These are phyloP conservation scores for Lactarius sanguifluus DNA, from an alignment of 768 basidiomycete species.

Conservation along the genomic window DNA sequence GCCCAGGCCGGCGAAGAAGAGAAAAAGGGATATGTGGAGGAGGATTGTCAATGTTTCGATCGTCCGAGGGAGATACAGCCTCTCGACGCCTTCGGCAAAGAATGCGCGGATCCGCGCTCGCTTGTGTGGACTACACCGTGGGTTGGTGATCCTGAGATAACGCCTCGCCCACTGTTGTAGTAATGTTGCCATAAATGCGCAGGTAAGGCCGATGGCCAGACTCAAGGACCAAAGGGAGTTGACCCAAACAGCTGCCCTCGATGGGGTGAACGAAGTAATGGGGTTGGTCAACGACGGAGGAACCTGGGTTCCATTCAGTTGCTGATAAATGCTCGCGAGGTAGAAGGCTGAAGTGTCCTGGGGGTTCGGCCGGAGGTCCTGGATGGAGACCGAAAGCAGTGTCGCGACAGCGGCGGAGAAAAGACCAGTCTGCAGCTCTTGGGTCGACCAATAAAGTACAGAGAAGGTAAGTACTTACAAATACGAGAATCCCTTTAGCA, in stretches of 20 bases:
- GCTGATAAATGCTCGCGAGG: not conserved
- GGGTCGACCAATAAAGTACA: not conserved
- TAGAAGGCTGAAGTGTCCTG: conserved; percentile 13
- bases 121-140: conserved; percentile 1
- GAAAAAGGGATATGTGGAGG: conserved; percentile 22
- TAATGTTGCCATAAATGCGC: conserved; percentile 13
- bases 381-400: not conserved
- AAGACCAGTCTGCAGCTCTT: conserved; percentile 8
- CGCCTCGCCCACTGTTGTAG: conserved; percentile 19
- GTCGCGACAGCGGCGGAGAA: conserved; percentile 15
- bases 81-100: conserved; percentile 11
- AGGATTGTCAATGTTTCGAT: conserved; percentile 15
- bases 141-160: conserved; percentile 4
- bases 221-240: conserved; percentile 22
- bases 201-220: conserved; percentile 15
- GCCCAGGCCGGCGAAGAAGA: conserved; percentile 22
- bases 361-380: conserved; percentile 2
- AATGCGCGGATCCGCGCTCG: conserved; percentile 11
- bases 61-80: not conserved
- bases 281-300: not conserved
- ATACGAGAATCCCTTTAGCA: conserved; percentile 8
- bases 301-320: not conserved
- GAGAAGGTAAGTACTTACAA: not conserved
- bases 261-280: not conserved
- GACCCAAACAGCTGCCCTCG: conserved; percentile 12